Evolutionary conservation across 106 monocot genomes (phyloP), one percentile per base, ranked within the genome.

Genomic region (Apostasia shenzhenica): DNA sequence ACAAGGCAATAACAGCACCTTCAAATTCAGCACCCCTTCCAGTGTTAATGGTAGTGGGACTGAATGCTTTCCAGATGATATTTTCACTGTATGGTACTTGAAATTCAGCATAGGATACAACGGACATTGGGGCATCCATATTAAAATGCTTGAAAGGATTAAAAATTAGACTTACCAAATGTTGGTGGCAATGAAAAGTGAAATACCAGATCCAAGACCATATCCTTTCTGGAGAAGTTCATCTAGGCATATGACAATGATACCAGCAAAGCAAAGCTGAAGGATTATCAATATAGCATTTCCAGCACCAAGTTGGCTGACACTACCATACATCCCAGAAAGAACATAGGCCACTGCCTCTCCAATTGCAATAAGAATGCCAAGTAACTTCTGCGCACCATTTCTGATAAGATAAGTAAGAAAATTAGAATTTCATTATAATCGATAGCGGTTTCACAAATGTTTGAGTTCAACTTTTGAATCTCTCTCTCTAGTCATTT

Each of bases 311-410:
- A 84, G 84, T 42, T 80, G 84, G 38, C 74, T 71, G 49, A 80
- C 80, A 71, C 84, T 84, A 45, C 84, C 86, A 71, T 86, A 86
- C 86, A 86, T 86, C 14, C 86, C 86, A 71, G 86, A 86, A 12
- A 86, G 66, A 66, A 86, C 86, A 77, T 86, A 86, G 40, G 86
- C 86, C 73, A 86, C 86, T 13, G 86, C 86, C 62, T 82, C 82
- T 6, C 86, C 86, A 55, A 86, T 74, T 6, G 86, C 86, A 54
- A 86, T 86, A 10, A 86, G 76, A 41, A 86, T 86, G 8, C 86
- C 86, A 43, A 86, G 82, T 44, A 86, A 56, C 49, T 86, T 86
- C 67, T 86, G 86, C 41, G 86, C 86, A 71, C 86, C 86, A 82
- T 86, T 86, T 63, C 86, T 86, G 72, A 48, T n/a, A 62, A 62